phyloP scores from a whole-genome alignment of 1,284 basidiomycete species.

The Marasmius oreades region DNA sequence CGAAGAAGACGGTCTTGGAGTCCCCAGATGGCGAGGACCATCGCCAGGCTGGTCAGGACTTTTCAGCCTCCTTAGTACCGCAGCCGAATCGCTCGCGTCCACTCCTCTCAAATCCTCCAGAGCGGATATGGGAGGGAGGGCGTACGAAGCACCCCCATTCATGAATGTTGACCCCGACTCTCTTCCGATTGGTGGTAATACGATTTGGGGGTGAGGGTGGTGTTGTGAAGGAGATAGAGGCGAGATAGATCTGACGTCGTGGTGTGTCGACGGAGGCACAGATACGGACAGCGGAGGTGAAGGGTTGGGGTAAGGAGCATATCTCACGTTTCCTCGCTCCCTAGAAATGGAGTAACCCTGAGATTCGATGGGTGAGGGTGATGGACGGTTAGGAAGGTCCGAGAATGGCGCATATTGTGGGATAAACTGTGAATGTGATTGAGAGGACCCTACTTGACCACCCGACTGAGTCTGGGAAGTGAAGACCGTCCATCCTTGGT shows the following conservation, averaged over 20 bases:
- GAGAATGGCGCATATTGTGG: constrained; percentile 8
- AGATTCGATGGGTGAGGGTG: background rate
- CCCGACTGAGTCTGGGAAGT: constrained; percentile 6
- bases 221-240: constrained; percentile 4
- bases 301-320: constrained; percentile 8
- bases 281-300: constrained; percentile 10
- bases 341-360: background rate
- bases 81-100: constrained; percentile 52
- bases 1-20: background rate
- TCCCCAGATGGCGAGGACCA: background rate
- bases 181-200: constrained; percentile 12
- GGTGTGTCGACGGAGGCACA: constrained; percentile 23
- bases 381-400: background rate
- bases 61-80: constrained; percentile 54
- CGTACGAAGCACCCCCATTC: constrained; percentile 31
- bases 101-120: constrained; percentile 55
- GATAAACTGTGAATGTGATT: constrained; percentile 3
- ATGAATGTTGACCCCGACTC: constrained; percentile 8
- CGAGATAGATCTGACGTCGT: constrained; percentile 12
- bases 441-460: background rate
- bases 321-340: background rate
- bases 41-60: constrained; percentile 4
- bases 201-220: constrained; percentile 2
- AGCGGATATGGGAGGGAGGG: constrained; percentile 65
- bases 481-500: constrained; percentile 12